Conservation (phyloP, 306 rosid species). For the Trichosanthes cucumerina region DNA sequence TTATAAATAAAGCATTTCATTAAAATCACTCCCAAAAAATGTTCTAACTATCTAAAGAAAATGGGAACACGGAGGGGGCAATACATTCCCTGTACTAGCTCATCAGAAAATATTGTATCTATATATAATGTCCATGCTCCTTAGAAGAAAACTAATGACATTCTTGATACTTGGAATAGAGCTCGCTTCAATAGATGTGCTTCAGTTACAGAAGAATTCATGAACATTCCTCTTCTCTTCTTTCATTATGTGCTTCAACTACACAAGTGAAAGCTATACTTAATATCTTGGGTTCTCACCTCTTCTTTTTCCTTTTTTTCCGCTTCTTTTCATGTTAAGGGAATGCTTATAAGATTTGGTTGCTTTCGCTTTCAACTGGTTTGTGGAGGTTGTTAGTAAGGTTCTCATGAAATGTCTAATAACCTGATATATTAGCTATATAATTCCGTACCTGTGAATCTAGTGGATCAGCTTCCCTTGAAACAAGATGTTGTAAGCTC, state of each 20-base stretch:
- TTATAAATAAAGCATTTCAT: not conserved
- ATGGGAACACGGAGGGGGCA: not conserved
- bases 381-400: not conserved
- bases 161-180: not conserved
- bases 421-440: not conserved
- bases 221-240: not conserved
- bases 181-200: not conserved
- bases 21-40: too few species aligned
- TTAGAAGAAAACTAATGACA: not conserved
- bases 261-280: not conserved
- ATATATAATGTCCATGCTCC: not conserved
- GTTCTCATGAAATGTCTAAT: not conserved
- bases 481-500: conserved; percentile 76
- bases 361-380: not conserved
- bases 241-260: not conserved
- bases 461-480: conserved; percentile 85
- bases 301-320: too few species aligned
- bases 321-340: not conserved
- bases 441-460: conserved; percentile 51
- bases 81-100: not conserved
- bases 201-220: not conserved
- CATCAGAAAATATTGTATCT: not conserved
- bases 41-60: not conserved
- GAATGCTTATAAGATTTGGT: not conserved
- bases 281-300: too few species aligned